Conservation (phyloP, 1,284 basidiomycete genomes). For the Puccinia coronata region DNA sequence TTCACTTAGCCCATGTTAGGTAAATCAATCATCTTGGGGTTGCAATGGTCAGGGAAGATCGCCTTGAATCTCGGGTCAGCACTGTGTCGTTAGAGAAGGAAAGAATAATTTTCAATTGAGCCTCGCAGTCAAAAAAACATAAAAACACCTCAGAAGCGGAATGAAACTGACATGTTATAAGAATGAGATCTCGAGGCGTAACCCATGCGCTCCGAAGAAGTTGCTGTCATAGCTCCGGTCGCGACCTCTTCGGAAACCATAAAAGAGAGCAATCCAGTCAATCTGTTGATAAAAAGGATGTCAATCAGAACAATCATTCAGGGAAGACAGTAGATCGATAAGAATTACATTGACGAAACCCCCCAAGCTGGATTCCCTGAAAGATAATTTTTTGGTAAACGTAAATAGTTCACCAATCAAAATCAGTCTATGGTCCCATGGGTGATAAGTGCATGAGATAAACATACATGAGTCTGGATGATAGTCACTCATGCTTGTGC, state of each 20-base stretch:
- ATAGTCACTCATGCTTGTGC: conserved; percentile 34
- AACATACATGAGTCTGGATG: conserved; percentile 44
- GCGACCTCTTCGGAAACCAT: conserved; percentile 29
- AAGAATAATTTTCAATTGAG: background rate
- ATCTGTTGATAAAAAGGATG: background rate
- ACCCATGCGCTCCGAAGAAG: background rate
- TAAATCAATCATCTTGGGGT: conserved; percentile 23
- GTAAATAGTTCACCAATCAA: no score
- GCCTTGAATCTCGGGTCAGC: background rate
- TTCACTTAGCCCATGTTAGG: conserved; percentile 24
- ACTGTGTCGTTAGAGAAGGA: background rate
- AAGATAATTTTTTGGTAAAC: background rate
- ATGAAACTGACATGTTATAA: conserved; percentile 2
- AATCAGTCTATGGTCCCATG: no score
- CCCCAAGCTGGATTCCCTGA: conserved; percentile 37
- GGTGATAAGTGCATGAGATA: background rate
- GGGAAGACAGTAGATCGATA: background rate
- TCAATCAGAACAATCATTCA: background rate
- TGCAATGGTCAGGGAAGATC: background rate
- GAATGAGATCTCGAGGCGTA: background rate
- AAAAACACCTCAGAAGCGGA: background rate
- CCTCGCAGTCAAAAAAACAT: background rate
- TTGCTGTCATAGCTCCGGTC: background rate
- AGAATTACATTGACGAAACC: conserved; percentile 18
- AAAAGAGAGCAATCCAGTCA: conserved; percentile 42